A percentile compares a stretch with the other conserved stretches of the same genome.
These are phyloP conservation scores for Myriosclerotinia duriaeana DNA, from an alignment of 2,329 filamentous ascomycete genomes.

Conservation along the genomic window DNA sequence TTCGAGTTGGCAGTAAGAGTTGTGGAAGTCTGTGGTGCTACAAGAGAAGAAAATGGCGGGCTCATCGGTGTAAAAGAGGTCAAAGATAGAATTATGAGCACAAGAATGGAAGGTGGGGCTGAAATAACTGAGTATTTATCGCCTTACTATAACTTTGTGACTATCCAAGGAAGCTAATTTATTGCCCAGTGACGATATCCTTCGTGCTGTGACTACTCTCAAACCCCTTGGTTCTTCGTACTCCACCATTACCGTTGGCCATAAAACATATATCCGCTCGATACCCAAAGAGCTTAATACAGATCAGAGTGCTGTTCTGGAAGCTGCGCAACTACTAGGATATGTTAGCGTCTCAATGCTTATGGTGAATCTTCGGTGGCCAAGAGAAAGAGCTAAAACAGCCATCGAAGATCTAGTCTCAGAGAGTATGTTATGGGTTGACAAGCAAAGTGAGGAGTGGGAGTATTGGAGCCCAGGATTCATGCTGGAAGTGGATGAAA, in stretches of 20 bases:
- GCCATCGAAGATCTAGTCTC: constrained; percentile 86
- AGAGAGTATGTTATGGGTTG: constrained; percentile 91
- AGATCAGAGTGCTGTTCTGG: constrained; percentile 88
- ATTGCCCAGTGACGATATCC: constrained; percentile 71
- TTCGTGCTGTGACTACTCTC: constrained; percentile 83
- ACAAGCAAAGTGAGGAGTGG: constrained; percentile 78
- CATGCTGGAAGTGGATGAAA: constrained; percentile 48
- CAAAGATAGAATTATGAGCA: constrained; percentile 69
- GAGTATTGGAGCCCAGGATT: constrained; percentile 92
- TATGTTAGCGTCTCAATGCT: constrained; percentile 90
- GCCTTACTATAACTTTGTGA: background rate
- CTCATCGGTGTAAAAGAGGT: constrained; percentile 83
- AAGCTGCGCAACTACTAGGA: constrained; percentile 85
- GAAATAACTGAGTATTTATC: constrained; percentile 70
- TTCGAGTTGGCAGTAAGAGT: constrained; percentile 96
- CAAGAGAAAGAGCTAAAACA: constrained; percentile 78
- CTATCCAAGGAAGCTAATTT: constrained; percentile 17
- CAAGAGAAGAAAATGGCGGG: constrained; percentile 86
- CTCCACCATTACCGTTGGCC: constrained; percentile 78
- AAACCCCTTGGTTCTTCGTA: constrained; percentile 87
- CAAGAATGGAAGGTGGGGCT: constrained; percentile 70
- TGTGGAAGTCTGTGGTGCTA: constrained; percentile 87
- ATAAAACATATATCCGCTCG: constrained; percentile 83
- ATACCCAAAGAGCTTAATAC: constrained; percentile 93
- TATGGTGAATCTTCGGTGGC: constrained; percentile 82